phyloP scores from a whole-genome alignment of 1,139 yeast species.

The Yamadazyma blattariae region DNA sequence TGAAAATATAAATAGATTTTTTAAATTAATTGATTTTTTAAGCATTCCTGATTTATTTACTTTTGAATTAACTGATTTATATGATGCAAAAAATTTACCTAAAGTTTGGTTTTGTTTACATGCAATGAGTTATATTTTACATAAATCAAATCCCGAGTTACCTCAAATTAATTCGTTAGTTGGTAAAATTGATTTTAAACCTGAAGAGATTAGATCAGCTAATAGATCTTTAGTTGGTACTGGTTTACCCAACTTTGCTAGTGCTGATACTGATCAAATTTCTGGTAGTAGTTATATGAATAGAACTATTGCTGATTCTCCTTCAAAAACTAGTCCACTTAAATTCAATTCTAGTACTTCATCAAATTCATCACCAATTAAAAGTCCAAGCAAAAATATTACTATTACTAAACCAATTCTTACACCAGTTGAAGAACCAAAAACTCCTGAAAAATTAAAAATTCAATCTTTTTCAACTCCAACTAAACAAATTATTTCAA shows the following conservation, averaged over 20 bases:
- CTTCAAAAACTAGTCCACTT: conserved; percentile 7
- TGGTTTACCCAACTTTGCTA: conserved; percentile 62
- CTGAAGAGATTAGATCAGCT: conserved; percentile 66
- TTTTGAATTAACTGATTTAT: conserved; percentile 88
- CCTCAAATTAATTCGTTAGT: conserved; percentile 66
- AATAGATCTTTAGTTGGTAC: conserved; percentile 63
- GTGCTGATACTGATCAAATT: conserved; percentile 31
- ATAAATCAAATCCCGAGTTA: conserved; percentile 48
- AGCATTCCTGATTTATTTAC: conserved; percentile 83
- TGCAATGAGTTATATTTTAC: conserved; percentile 73
- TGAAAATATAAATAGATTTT: conserved; percentile 86
- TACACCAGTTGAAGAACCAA: not conserved
- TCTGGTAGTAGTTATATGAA: conserved; percentile 23
- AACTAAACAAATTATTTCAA: conserved; percentile 5
- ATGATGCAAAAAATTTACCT: conserved; percentile 89
- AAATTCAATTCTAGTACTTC: not conserved
- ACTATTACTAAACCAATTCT: not conserved
- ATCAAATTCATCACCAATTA: not conserved
- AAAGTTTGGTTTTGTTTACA: conserved; percentile 93
- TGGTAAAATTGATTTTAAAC: conserved; percentile 59
- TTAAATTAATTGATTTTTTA: conserved; percentile 65
- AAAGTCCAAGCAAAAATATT: not conserved
- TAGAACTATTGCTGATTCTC: conserved; percentile 15
- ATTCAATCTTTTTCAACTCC: conserved; percentile 10
- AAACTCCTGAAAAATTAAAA: conserved; percentile 3